A percentile compares a stretch with the other conserved stretches of the same genome.
Evolutionary conservation across 805 yeast species (phyloP).

Genomic region (Yarrowia sp.): DNA sequence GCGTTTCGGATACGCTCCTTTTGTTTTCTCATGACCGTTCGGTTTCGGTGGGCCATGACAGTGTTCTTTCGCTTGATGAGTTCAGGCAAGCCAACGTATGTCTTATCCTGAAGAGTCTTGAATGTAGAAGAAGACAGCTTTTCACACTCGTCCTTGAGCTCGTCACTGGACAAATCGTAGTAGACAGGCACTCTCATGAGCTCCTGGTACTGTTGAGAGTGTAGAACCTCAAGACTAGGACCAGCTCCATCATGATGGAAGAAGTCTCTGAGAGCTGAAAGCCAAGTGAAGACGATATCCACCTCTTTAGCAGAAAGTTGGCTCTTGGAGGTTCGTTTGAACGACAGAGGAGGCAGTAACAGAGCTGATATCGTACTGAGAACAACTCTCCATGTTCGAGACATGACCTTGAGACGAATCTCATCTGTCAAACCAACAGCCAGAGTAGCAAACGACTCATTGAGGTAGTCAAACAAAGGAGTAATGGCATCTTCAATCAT

Average conservation of each 20-base stretch:
- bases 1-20: constrained; percentile 49
- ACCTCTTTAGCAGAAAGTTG: constrained; percentile 59
- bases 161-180: constrained; percentile 52
- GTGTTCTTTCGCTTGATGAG: constrained; percentile 63
- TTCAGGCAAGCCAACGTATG: constrained; percentile 45
- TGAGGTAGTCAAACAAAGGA: constrained; percentile 73
- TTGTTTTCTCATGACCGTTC: constrained; percentile 50
- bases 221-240: constrained; percentile 63
- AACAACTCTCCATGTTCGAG: constrained; percentile 77
- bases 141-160: constrained; percentile 58
- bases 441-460: constrained; percentile 62
- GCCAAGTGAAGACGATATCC: constrained; percentile 69
- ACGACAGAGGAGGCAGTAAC: constrained; percentile 64
- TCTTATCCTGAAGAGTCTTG: constrained; percentile 49
- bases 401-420: constrained; percentile 61
- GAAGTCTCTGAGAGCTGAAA: constrained; percentile 65
- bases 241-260: constrained; percentile 82
- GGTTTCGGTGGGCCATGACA: constrained; percentile 68
- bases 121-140: constrained; percentile 55
- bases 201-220: constrained; percentile 61
- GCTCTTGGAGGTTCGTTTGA: constrained; percentile 40
- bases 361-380: constrained; percentile 66
- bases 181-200: constrained; percentile 61
- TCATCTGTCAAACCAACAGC: constrained; percentile 58
- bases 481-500: constrained; percentile 62